A percentile compares a stretch with the other conserved stretches of the same genome.
Evolutionary conservation across 306 rosid genomes (phyloP).

Genomic region (Trifolium repens): DNA sequence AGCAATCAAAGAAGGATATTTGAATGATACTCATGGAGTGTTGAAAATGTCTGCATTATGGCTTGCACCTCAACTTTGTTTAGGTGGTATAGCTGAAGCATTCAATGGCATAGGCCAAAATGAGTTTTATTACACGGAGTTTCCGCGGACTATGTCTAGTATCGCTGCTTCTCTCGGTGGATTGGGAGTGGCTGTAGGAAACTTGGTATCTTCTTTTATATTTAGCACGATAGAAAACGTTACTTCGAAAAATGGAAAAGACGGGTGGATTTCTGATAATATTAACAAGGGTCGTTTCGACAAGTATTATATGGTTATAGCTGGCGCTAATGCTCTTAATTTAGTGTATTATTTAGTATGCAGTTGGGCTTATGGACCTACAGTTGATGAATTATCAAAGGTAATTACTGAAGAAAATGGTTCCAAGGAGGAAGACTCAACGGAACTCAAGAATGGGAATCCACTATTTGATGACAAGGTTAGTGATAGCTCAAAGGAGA

Average conservation of each 20-base stretch:
- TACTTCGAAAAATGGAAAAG: slow-evolving; percentile 64
- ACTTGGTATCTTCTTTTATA: slow-evolving; percentile 52
- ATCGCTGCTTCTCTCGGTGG: slow-evolving; percentile 55
- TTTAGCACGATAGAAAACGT: slow-evolving; percentile 46
- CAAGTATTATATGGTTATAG: slow-evolving; percentile 59
- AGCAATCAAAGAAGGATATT: slow-evolving; percentile 50
- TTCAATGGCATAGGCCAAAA: slow-evolving; percentile 65
- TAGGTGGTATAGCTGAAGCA: slow-evolving; percentile 73
- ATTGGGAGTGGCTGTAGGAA: slow-evolving; percentile 60
- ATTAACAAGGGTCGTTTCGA: slow-evolving; percentile 65
- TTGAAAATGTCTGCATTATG: slow-evolving; percentile 68
- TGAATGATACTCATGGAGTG: slow-evolving; percentile 42
- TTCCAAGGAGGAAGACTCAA: slow-evolving; percentile 38
- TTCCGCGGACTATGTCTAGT: slow-evolving; percentile 67
- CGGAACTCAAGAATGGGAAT: slow-evolving; percentile 10
- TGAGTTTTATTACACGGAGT: slow-evolving; percentile 70
- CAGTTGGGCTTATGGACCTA: slow-evolving; percentile 75
- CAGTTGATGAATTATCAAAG: slow-evolving; percentile 33
- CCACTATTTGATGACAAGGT: not conserved
- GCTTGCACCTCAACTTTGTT: slow-evolving; percentile 60
- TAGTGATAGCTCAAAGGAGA: slow-evolving; percentile 27
- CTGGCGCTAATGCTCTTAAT: slow-evolving; percentile 49
- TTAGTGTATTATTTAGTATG: slow-evolving; percentile 52
- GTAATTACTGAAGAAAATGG: slow-evolving; percentile 4
- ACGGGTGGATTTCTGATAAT: slow-evolving; percentile 62